phyloP scores from a whole-genome alignment of 2,329 filamentous ascomycete genomes.

The Blastomyces percursus region DNA sequence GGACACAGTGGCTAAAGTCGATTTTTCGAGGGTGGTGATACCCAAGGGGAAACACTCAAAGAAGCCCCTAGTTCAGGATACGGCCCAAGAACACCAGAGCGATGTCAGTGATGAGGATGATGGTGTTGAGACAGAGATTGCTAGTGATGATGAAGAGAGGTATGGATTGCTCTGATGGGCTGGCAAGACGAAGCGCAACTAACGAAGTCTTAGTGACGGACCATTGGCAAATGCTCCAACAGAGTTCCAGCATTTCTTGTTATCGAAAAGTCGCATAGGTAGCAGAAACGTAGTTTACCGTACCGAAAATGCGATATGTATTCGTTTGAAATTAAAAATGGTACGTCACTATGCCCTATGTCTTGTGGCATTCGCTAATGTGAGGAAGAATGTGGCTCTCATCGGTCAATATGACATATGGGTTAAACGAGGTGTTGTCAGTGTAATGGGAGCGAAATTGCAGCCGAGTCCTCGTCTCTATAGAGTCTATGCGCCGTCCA shows the following conservation, averaged over 20 bases:
- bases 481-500: conserved; percentile 45
- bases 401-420: conserved; percentile 48
- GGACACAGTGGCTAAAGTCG: background rate
- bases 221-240: conserved; percentile 22
- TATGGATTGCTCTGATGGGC: background rate
- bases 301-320: conserved; percentile 28
- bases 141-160: conserved; percentile 5
- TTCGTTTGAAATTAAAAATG: conserved; percentile 32
- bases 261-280: conserved; percentile 29
- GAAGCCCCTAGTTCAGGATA: background rate
- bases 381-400: conserved; percentile 30
- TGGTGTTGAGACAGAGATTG: background rate
- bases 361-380: conserved; percentile 1
- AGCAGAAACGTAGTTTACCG: conserved; percentile 30
- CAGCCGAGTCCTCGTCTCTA: conserved; percentile 34
- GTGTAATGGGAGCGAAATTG: conserved; percentile 49
- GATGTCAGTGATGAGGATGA: conserved; percentile 3
- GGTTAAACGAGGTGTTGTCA: conserved; percentile 45
- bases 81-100: background rate
- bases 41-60: conserved; percentile 12
- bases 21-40: conserved; percentile 6
- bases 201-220: conserved; percentile 20
- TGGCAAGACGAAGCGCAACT: background rate
- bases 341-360: conserved; percentile 17
- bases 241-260: conserved; percentile 29